Evolutionary conservation across 1,139 yeast genomes (phyloP), one percentile per base, ranked within the genome.

Genomic region (Suhomyces ambrosiae): DNA sequence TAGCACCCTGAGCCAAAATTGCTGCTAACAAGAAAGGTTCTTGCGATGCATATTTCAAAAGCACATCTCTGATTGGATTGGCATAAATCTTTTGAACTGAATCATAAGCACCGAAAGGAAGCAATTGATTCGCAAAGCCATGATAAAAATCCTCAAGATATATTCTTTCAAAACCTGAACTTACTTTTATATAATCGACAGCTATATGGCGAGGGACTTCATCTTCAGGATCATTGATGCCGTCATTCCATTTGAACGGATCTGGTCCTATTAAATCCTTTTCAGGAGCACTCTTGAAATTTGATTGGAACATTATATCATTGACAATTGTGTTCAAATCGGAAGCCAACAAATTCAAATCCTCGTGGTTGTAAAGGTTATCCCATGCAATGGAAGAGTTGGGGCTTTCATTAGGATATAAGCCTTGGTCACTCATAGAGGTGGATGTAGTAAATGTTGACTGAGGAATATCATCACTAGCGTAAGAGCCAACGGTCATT

Each of bases 1-100:
- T 66, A 0, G 92, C 90, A 12, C 92, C 92, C 44, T 82, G 83
- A 0, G 92, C 87, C 35, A 85, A 56, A 4, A 84, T 71, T 0
- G 89, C 87, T 9, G 86, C 82, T 31, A 84, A 58, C 11, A 85
- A 55, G 49, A 80, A 83, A 2, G 83, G 71, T 49, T 80, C 86
- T 14, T 71, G 67, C 13, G 75, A 66, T 0, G 89, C 87, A 54
- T 78, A 76, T 16, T 71, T 67, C 24, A 85, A 54, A 5, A 85
- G 56, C 3, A 83, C 74, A 52, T 84, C 89, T 40, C 89, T 59
- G 1, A 82, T 71, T 0, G 92, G 89, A 47, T 84, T 82, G 33
- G 60, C 56, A 39, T 62, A 58, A 4, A 53, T 33, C n/a, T 59
- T 56, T 12, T 47, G 45, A 1, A 40, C 35, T 1, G 65, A 65